Base-by-base conservation (phyloP, 805 yeast species). In the Metschnikowia noctiluminum region DNA sequence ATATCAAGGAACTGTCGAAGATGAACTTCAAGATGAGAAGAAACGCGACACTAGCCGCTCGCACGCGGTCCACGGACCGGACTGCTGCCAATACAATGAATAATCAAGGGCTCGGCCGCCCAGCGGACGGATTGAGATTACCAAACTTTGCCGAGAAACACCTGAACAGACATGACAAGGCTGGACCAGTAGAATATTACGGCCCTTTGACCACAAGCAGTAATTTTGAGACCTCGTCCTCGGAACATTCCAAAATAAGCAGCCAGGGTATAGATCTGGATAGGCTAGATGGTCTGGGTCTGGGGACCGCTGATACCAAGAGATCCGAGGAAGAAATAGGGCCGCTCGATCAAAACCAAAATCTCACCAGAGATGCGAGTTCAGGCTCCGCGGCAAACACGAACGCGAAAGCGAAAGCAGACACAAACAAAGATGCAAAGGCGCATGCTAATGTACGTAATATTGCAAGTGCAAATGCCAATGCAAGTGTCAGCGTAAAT, bases 1-100 rank as follows among this genome's bases (percentile, higher is more conserved):
- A 85, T 56, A 91, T 94, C 63, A 85, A 85, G 52, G 80, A 76
- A 50, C 77, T 78, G 45, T 88, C 97, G n/a, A 87, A 86, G 60
- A 63, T 80, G 50, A 87, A 91, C 63, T 86, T 83, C 64, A 80
- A 81, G 61, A 82, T 90, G 86, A 80, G 99, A 59, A 75, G 96
- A 51, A 81, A 90, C 0, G 83, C 85, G 8, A 86, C 94, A 1
- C 61, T 85, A 44, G 82, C 86, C 21, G 84, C 85, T 0, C 65
- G 78, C 35, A 69, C 78, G 12, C 63, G 55, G 34, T 63, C 68
- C 15, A 45, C 56, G 28, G 68, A 64, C 50, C 51, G 66, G 15
- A 68, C 69, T 5, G 56, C 51, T 27, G 47, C 56, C 31, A 63
- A 63, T 38, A 63, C 68, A 28, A 68, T 69, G 50, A 65, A 62